phyloP scores from a whole-genome alignment of 1,139 yeast genomes.

The Geotrichum bryndzae region DNA sequence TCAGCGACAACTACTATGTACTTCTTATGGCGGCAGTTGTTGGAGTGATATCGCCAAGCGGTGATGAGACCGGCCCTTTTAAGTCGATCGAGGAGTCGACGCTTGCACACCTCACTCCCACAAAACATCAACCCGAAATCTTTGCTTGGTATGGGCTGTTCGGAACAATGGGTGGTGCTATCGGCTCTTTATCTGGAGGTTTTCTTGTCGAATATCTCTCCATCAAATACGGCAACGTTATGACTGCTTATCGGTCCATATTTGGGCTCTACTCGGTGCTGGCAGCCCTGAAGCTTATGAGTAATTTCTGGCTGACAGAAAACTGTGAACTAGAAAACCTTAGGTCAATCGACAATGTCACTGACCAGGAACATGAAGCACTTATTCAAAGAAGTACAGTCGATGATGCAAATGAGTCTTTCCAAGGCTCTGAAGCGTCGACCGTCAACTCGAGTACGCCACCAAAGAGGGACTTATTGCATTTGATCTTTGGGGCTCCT shows the following conservation, averaged over 20 bases:
- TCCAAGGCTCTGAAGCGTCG: background rate
- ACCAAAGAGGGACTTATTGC: conserved; percentile 1
- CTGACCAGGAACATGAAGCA: conserved; percentile 3
- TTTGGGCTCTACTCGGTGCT: conserved; percentile 54
- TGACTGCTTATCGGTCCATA: conserved; percentile 49
- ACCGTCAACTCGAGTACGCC: background rate
- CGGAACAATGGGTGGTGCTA: conserved; percentile 68
- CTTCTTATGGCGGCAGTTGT: conserved; percentile 58
- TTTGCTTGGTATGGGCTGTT: conserved; percentile 66
- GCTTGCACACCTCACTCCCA: conserved; percentile 72
- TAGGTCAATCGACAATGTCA: background rate
- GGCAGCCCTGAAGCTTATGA: conserved; percentile 50
- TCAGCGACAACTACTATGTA: conserved; percentile 45
- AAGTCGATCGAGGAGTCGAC: conserved; percentile 83
- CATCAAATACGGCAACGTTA: conserved; percentile 28
- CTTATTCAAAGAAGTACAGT: background rate
- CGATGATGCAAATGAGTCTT: background rate
- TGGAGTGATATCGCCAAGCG: conserved; percentile 81
- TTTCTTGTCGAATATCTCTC: conserved; percentile 46
- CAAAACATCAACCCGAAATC: conserved; percentile 60
- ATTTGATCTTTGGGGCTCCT: conserved; percentile 17
- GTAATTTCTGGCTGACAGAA: conserved; percentile 51
- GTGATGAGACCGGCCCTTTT: conserved; percentile 92
- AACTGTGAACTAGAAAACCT: conserved; percentile 45
- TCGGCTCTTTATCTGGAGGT: conserved; percentile 69